phyloP scores from a whole-genome alignment of 345 rosid genomes.

The Syzygium grande region DNA sequence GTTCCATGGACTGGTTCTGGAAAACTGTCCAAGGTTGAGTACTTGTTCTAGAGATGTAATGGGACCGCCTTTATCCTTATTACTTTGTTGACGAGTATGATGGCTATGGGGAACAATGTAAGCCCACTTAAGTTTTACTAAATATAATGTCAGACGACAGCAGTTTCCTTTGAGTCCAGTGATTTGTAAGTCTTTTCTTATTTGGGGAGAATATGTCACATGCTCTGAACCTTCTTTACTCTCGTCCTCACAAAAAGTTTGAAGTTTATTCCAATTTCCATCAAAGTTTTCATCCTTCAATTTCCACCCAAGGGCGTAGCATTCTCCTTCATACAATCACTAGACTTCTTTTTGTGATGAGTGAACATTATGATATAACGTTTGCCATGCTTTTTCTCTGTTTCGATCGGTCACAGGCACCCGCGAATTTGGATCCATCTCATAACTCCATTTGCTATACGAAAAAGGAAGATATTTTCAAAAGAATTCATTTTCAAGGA shows the following conservation, averaged over 20 bases:
- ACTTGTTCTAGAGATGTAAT: slow-evolving; percentile 31
- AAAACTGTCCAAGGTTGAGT: slow-evolving; percentile 31
- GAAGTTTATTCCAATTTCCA: not conserved
- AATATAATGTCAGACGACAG: not conserved
- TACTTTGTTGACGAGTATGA: not conserved
- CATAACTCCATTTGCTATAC: not conserved
- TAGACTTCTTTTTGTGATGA: not conserved
- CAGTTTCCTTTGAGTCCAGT: not conserved
- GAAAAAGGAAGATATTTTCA: not conserved
- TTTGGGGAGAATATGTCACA: not conserved
- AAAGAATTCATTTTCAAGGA: not conserved
- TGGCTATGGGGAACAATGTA: not conserved
- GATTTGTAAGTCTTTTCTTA: not conserved
- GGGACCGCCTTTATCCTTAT: not conserved
- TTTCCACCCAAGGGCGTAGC: not conserved
- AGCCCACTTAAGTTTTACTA: not conserved
- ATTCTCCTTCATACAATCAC: not conserved
- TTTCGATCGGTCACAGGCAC: not conserved
- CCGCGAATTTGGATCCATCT: not conserved
- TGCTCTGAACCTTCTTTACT: not conserved
- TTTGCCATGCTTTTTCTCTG: not conserved
- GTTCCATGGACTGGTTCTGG: slow-evolving; percentile 60
- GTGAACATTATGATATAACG: not conserved
- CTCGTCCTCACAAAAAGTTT: not conserved
- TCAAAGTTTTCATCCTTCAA: not conserved